Percentiles rank a stretch among this genome's conserved stretches.
phyloP scores from a whole-genome alignment of 192 early-diverging fungal genomes.

The Coemansia sp. region DNA sequence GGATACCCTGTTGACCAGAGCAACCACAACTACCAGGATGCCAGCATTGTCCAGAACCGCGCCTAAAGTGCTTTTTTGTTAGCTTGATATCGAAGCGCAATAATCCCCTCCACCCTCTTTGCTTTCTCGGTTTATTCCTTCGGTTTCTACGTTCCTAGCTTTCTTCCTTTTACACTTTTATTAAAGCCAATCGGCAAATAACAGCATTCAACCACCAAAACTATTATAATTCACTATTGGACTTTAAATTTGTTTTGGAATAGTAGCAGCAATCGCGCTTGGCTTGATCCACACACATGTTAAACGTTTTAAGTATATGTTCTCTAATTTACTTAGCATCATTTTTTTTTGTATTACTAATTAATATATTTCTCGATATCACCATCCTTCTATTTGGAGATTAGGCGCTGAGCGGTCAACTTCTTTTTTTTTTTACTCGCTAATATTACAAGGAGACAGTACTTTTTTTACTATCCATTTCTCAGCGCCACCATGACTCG shows the following conservation, averaged over 20 bases:
- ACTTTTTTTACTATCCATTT: background rate
- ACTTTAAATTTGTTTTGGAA: background rate
- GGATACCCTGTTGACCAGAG: constrained; percentile 14
- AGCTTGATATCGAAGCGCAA: constrained; percentile 2
- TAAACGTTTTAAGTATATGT: too few relatives aligned
- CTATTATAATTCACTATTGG: background rate
- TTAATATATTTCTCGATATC: too few relatives aligned
- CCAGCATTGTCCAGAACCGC: constrained; percentile 55
- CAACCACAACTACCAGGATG: constrained; percentile 47
- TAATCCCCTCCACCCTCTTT: background rate
- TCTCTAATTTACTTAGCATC: too few relatives aligned
- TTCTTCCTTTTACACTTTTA: background rate
- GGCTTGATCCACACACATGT: too few relatives aligned
- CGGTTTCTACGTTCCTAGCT: background rate
- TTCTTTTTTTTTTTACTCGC: too few relatives aligned
- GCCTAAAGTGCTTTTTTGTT: constrained; percentile 18
- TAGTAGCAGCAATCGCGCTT: background rate
- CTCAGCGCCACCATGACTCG: background rate
- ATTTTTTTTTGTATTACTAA: too few relatives aligned
- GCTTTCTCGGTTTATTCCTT: constrained; percentile 10
- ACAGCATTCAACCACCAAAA: background rate
- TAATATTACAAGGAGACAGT: too few relatives aligned
- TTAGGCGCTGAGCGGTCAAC: too few relatives aligned
- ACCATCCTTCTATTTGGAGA: too few relatives aligned
- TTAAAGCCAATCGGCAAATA: background rate